Evolutionary conservation across 106 monocot species (phyloP), one percentile per base, ranked within the genome.

Genomic region (Dioscorea alata): DNA sequence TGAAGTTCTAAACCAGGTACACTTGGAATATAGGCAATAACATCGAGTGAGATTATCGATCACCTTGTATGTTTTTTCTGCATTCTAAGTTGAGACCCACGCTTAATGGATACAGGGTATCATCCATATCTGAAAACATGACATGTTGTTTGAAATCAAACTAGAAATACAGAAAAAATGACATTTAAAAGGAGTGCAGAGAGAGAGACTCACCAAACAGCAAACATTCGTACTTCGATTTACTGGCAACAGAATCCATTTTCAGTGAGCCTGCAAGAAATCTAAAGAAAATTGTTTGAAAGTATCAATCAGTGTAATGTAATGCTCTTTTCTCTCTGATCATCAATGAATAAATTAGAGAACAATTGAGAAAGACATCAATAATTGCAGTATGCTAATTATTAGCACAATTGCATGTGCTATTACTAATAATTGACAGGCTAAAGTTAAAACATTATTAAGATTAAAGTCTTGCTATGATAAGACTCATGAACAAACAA

Each of bases 61-160:
- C 42, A 94, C 94, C 91, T 86, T 81, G 52, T 48, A 95, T 95
- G 66, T 95, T 95, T 68, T 84, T 83, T 68, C 91, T 79, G 66
- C 91, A 91, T 31, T 88, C 91, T 58, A 91, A 76, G 75, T 95
- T 91, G 67, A 95, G 54, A 34, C 94, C 90, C n/a, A 70, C 72
- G 61, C 88, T 91, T 75, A 80, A 21, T 16, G 91, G 86, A 68
- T 95, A 95, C 48, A 95, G 68, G 25, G 94, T 95, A 59, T 95
- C 94, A 78, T 95, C 94, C 94, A 95, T 88, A 68, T 95, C 94
- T 95, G 79, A 33, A 74, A 13, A 61, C 35, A 67, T 14, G 23
- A n/a, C 15, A 63, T 73, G 17, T 6, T 23, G 12, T 4, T 32
- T 52, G 10, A 34, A 13, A 19, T 54, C 50, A 13, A 13, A 33